Conservation (phyloP, 2,329 filamentous ascomycete species). For the Bimuria novae-zelandiae region DNA sequence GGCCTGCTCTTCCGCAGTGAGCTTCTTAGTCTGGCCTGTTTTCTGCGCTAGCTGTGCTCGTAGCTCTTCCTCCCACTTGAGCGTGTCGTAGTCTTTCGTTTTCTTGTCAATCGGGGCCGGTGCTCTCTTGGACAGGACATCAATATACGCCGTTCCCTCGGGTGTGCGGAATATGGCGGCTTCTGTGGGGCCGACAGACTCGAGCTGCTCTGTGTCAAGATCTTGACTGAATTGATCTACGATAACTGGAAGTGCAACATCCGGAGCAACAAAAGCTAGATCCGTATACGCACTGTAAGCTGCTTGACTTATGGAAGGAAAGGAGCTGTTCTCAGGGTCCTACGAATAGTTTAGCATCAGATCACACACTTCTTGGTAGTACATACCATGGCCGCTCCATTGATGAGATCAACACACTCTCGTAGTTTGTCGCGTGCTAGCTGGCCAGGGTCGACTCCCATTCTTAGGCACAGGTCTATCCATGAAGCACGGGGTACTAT, state of each 20-base stretch:
- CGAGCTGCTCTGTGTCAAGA: slow-evolving; percentile 70
- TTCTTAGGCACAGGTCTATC: slow-evolving; percentile 85
- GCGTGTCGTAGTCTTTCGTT: slow-evolving; percentile 89
- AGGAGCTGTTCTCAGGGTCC: slow-evolving; percentile 28
- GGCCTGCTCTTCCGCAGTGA: slow-evolving; percentile 83
- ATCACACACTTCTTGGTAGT: slow-evolving; percentile 16
- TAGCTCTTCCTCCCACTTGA: slow-evolving; percentile 97
- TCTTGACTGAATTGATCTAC: slow-evolving; percentile 75
- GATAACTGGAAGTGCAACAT: slow-evolving; percentile 75
- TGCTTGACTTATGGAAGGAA: slow-evolving; percentile 62
- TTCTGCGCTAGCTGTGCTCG: slow-evolving; percentile 87
- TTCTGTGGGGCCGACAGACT: slow-evolving; percentile 79
- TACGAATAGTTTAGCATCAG: slow-evolving; percentile 10
- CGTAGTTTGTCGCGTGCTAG: slow-evolving; percentile 69
- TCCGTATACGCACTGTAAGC: slow-evolving; percentile 87
- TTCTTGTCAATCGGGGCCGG: slow-evolving; percentile 80
- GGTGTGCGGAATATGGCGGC: slow-evolving; percentile 91
- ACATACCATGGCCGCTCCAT: slow-evolving; percentile 60
- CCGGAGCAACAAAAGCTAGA: slow-evolving; percentile 89
- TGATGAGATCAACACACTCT: slow-evolving; percentile 70
- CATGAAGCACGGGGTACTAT: slow-evolving; percentile 79
- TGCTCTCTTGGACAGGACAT: slow-evolving; percentile 84
- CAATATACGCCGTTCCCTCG: slow-evolving; percentile 85
- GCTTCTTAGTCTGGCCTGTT: slow-evolving; percentile 87
- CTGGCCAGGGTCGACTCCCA: slow-evolving; percentile 79